These are phyloP conservation scores for Tremellales sp. DNA, from an alignment of 1,284 basidiomycete species.

Conservation along the genomic window DNA sequence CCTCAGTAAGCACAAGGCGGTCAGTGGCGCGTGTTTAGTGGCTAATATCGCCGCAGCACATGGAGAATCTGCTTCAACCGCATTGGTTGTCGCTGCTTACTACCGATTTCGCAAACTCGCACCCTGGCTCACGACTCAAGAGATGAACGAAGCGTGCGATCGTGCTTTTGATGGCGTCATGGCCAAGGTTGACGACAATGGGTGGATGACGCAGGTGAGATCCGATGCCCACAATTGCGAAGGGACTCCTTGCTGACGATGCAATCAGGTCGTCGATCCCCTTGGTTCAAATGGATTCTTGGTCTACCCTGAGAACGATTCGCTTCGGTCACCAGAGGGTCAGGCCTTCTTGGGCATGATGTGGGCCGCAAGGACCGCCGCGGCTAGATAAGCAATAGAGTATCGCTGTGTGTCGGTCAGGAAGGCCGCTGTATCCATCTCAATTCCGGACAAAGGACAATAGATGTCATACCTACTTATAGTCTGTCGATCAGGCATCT, in stretches of 20 bases:
- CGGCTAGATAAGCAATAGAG: constrained; percentile 1
- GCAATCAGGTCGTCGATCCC: constrained; percentile 33
- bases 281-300: constrained; percentile 24
- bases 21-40: not conserved
- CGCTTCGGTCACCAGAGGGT: constrained; percentile 27
- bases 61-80: constrained; percentile 32
- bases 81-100: constrained; percentile 30
- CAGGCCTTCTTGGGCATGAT: constrained; percentile 34
- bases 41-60: constrained; percentile 2
- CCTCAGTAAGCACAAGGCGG: constrained; percentile 3
- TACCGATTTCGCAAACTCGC: constrained; percentile 27
- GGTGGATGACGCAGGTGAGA: constrained; percentile 26
- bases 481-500: not conserved
- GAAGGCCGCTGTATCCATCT: not conserved
- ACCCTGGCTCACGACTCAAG: constrained; percentile 7
- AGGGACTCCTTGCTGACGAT: not conserved
- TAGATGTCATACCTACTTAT: no score
- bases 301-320: constrained; percentile 11
- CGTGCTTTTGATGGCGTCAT: constrained; percentile 29
- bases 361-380: constrained; percentile 36
- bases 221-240: constrained; percentile 34
- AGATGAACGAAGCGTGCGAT: constrained; percentile 13
- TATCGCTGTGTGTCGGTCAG: not conserved
- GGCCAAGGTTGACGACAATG: constrained; percentile 17
- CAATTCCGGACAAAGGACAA: not conserved